Conservation (phyloP, 2,329 filamentous ascomycete genomes). For the Dryadomyces quercus-mongolicae region DNA sequence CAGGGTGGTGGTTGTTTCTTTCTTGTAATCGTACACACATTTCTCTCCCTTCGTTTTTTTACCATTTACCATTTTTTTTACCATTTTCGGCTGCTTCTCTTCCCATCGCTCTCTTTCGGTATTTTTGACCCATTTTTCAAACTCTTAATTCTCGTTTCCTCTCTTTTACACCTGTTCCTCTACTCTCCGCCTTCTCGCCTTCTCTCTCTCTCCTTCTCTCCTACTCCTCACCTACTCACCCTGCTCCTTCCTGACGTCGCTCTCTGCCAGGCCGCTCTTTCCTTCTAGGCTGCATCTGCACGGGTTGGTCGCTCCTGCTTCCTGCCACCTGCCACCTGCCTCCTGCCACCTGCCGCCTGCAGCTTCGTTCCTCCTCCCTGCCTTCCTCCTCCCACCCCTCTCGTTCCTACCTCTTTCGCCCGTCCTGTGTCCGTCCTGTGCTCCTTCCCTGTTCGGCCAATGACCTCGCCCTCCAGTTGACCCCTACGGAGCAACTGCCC, state of each 20-base stretch:
- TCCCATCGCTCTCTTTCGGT: background rate
- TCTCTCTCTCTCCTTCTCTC: background rate
- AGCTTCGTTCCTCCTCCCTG: background rate
- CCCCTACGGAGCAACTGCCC: background rate
- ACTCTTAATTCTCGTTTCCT: background rate
- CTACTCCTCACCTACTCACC: background rate
- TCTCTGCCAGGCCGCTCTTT: background rate
- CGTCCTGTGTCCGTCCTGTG: background rate
- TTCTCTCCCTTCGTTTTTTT: background rate
- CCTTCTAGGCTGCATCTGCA: background rate
- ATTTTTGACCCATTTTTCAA: background rate
- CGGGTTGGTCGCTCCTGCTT: background rate
- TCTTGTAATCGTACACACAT: background rate
- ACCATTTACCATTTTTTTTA: background rate
- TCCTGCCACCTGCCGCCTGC: background rate
- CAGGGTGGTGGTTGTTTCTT: background rate
- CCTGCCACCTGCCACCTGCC: no score
- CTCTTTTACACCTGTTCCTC: background rate
- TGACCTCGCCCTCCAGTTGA: background rate
- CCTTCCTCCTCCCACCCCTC: background rate
- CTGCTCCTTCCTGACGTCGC: background rate
- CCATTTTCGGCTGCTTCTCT: background rate
- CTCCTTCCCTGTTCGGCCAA: background rate
- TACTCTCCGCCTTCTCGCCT: background rate
- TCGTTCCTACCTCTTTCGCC: background rate